Evolutionary conservation across 352 stramenopile species (phyloP), one percentile per base, ranked within the genome.

Genomic region (Phytopythium aichiense): DNA sequence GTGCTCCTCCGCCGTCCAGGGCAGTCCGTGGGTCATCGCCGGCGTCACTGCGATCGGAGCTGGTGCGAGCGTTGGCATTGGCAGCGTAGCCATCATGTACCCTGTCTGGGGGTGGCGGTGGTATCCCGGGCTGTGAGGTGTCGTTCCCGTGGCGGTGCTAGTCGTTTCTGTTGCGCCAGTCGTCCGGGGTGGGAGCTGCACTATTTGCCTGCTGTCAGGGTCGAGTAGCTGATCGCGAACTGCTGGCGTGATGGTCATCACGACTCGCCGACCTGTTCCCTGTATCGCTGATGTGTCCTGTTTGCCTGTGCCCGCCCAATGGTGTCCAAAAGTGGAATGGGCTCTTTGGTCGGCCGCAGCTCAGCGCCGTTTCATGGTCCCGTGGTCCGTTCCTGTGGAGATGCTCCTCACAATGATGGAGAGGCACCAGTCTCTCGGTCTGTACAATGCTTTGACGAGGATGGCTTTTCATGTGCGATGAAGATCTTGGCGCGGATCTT

Each of bases 1-100:
- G 60, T 86, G 77, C 43, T 85, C 76, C 7, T 82, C 76, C 33
- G 68, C 58, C 1, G 73, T 73, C 76, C 76, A 85, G n/a, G 60
- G 67, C 33, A 68, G 57, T 22, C 70, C 65, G 25, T 74, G 68
- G 22, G 59, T 74, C 9, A 63, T 58, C 56, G 9, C 54, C 9
- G 50, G 30, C 30, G 46, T 45, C 61, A 22, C 23, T 42, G 35
- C 52, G 25, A 53, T 54, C 37, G 28, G 49, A 23, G 28, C 50
- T 7, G 30, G 22, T 16, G 50, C 15, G 31, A 56, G 28, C 13
- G 50, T 12, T 25, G 42, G 5, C 42, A 48, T 48, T 4, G 33
- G 11, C 7, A 38, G 2, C 33, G 33, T 38, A 38, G 20, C 9
- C 20, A 48, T 25, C 5, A 25, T 13, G 15, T 48, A 48, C 11